Base-by-base conservation (phyloP, 352 stramenopile species). In the Globisporangium irregulare region DNA sequence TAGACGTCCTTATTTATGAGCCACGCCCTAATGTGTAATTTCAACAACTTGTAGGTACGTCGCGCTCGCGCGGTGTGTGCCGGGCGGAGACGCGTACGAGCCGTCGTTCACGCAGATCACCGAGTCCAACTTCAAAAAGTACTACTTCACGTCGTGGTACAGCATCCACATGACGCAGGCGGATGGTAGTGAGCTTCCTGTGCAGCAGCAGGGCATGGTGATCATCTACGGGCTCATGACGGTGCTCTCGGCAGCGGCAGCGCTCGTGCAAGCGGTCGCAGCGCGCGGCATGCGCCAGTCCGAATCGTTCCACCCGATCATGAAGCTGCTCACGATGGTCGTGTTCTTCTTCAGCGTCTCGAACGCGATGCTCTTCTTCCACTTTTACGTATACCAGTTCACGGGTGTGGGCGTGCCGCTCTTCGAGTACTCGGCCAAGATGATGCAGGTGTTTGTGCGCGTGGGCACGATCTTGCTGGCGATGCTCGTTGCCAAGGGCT, bases 111-210 rank as follows among this genome's bases (percentile, higher is more conserved):
- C 80, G 18, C 77, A 88, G 55, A 89, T 94, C 72, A 89, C 86
- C 0, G 80, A 91, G 54, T 66, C 76, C 59, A 86, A 83, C 56
- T 93, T 92, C 69, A 73, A 78, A 15, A 81, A 86, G 73, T 94
- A 89, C 62, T 92, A 90, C 71, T 94, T 94, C 62, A 81, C 83
- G 27, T 81, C 84, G 8, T 92, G 84, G 86, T 92, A 88, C 70
- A 77, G 80, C 9, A 75, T 94, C 55, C 86, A 94, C 81, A 88
- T 93, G 80, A 90, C 78, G 12, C 84, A 93, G 51, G 71, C 58
- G 12, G 74, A 90, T 38, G 83, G 80, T 4, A 83, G 74, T 25
- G 84, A 94, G 64, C 77, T 92, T 8, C 80, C 84, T 3, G 82
- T 92, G 20, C 81, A 92, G 61, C 74, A 92, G 36, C 72, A 90